These are phyloP conservation scores for Endoconidiophora laricicola DNA, from an alignment of 2,329 filamentous ascomycete genomes.

Conservation along the genomic window DNA sequence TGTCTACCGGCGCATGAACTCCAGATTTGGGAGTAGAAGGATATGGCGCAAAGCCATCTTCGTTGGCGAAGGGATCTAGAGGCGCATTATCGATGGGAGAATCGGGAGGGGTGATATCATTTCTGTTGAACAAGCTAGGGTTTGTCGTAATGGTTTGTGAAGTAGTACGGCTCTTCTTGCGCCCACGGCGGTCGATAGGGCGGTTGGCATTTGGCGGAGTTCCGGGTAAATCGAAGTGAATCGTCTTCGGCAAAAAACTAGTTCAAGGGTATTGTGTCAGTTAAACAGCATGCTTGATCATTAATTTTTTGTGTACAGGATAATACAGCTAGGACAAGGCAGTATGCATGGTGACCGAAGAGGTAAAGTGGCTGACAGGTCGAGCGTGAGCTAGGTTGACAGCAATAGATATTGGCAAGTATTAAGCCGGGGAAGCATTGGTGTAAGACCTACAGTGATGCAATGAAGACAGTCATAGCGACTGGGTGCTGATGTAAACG, in stretches of 20 bases:
- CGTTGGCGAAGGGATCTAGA: slow-evolving; percentile 37
- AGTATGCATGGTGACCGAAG: too few species aligned
- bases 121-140: slow-evolving; percentile 36
- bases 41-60: slow-evolving; percentile 42
- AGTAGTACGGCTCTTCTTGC: slow-evolving; percentile 16
- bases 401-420: too few species aligned
- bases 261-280: background rate
- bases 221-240: slow-evolving; percentile 62
- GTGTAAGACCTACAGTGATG: slow-evolving; percentile 26
- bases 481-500: slow-evolving; percentile 7
- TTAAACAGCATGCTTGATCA: too few species aligned
- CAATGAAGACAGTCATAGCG: slow-evolving; percentile 35
- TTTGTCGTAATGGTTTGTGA: slow-evolving; percentile 20
- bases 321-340: too few species aligned
- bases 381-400: too few species aligned
- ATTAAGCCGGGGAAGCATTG: too few species aligned
- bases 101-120: slow-evolving; percentile 35
- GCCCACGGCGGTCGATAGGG: slow-evolving; percentile 18
- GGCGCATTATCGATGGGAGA: slow-evolving; percentile 34
- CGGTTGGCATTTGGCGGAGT: slow-evolving; percentile 26
- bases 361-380: too few species aligned
- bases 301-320: background rate
- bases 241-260: slow-evolving; percentile 83
- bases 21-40: slow-evolving; percentile 20
- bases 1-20: slow-evolving; percentile 51